phyloP scores from a whole-genome alignment of 306 rosid genomes.

The Cajanus cajan region DNA sequence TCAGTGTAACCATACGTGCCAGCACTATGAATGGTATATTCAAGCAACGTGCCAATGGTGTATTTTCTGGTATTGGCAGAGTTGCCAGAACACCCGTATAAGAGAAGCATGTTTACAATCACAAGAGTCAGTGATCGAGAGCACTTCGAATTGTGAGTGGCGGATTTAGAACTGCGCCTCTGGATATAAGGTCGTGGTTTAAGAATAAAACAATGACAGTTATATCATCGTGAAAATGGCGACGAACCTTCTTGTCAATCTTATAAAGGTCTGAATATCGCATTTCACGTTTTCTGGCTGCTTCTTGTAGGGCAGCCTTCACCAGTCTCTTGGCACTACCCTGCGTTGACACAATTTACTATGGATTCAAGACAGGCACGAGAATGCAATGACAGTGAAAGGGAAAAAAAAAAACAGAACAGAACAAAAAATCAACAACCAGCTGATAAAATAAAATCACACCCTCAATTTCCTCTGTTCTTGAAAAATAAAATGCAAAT shows the following conservation, averaged over 20 bases:
- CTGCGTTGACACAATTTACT: constrained; percentile 46
- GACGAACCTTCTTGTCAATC: constrained; percentile 79
- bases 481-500: not conserved
- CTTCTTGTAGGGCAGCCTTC: constrained; percentile 89
- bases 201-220: constrained; percentile 81
- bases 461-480: not conserved
- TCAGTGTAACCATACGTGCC: constrained; percentile 21
- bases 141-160: constrained; percentile 64
- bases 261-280: constrained; percentile 70
- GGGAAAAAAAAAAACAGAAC: not conserved
- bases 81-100: constrained; percentile 28
- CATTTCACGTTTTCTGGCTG: constrained; percentile 89
- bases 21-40: constrained; percentile 26
- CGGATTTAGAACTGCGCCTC: constrained; percentile 44
- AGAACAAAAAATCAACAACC: constrained; percentile 6
- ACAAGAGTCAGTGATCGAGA: constrained; percentile 47
- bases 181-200: constrained; percentile 73
- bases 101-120: constrained; percentile 29
- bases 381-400: not conserved
- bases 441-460: constrained; percentile 4
- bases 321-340: constrained; percentile 89
- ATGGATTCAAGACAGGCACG: not conserved
- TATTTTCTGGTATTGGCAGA: constrained; percentile 15
- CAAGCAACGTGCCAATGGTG: not conserved
- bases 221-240: constrained; percentile 84